Conservation (phyloP, 225 moss, liverwort and hornwort genomes). For the Polytrichum commune region DNA sequence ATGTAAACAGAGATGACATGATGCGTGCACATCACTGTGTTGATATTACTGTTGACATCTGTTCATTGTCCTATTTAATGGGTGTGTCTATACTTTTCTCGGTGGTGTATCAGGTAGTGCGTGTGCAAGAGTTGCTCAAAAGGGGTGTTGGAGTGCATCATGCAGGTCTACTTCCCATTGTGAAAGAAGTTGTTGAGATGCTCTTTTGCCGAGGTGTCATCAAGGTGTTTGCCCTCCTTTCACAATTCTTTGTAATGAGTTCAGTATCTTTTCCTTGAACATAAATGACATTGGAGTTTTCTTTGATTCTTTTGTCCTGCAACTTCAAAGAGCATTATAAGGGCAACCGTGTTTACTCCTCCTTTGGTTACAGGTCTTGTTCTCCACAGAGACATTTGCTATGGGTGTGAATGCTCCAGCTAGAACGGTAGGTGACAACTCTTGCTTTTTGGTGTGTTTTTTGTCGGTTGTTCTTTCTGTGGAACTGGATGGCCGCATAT, state of each 20-base stretch:
- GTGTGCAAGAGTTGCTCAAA: conserved; percentile 83
- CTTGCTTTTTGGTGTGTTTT: neutral
- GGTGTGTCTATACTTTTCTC: too few species aligned
- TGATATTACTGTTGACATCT: too few species aligned
- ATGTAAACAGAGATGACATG: too few species aligned
- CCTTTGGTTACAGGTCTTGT: conserved; percentile 70
- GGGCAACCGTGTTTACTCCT: neutral
- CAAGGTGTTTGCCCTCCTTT: conserved; percentile 50
- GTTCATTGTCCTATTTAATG: too few species aligned
- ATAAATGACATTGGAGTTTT: too few species aligned
- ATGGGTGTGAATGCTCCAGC: conserved; percentile 99
- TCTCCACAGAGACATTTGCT: conserved; percentile 97
- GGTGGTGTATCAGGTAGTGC: conserved; percentile 51
- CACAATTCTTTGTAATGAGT: neutral
- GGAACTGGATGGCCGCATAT: neutral
- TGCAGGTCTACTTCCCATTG: conserved; percentile 98
- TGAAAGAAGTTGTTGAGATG: conserved; percentile 99
- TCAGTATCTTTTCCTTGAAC: neutral
- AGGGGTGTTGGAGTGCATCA: conserved; percentile 98
- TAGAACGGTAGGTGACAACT: conserved; percentile 60
- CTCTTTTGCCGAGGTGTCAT: conserved; percentile 99
- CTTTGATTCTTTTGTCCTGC: too few species aligned
- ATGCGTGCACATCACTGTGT: too few species aligned
- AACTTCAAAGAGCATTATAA: too few species aligned
- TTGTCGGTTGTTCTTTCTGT: neutral